These are phyloP conservation scores for Didymella arachidicola DNA, from an alignment of 2,329 filamentous ascomycete species.

Conservation along the genomic window DNA sequence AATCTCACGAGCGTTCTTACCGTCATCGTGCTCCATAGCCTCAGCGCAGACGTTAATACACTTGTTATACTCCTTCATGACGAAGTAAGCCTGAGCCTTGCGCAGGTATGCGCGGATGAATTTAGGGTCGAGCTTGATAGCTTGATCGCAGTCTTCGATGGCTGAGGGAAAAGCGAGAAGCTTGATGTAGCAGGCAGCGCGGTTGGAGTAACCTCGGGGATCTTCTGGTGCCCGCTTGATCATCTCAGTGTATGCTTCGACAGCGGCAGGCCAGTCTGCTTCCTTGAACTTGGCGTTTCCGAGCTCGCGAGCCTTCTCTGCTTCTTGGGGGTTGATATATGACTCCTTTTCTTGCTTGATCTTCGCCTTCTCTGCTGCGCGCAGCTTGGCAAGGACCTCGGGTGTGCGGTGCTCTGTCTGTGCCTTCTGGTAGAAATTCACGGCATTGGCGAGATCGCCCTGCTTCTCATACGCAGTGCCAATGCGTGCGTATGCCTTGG, in stretches of 20 bases:
- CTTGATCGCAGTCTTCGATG: constrained; percentile 88
- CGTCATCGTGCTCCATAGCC: constrained; percentile 78
- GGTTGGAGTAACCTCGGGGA: constrained; percentile 94
- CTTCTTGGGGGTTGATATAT: constrained; percentile 89
- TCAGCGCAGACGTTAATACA: constrained; percentile 88
- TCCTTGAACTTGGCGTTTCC: constrained; percentile 98
- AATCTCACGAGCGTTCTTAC: constrained; percentile 88
- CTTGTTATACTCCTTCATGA: constrained; percentile 98
- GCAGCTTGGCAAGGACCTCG: constrained; percentile 91
- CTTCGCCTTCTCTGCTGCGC: constrained; percentile 87
- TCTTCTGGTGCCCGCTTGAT: constrained; percentile 93
- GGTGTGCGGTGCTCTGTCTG: constrained; percentile 96
- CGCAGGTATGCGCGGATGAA: constrained; percentile 97
- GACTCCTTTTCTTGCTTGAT: constrained; percentile 75
- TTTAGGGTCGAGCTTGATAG: constrained; percentile 87
- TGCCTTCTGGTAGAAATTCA: constrained; percentile 91
- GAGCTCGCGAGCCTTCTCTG: constrained; percentile 92
- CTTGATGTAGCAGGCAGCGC: constrained; percentile 95
- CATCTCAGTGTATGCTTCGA: constrained; percentile 96
- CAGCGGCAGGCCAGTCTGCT: constrained; percentile 91
- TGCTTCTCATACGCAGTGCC: constrained; percentile 92
- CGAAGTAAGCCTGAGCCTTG: constrained; percentile 93
- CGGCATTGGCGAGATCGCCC: constrained; percentile 78
- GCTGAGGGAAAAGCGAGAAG: constrained; percentile 94
- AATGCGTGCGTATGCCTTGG: constrained; percentile 95